Percentiles rank a stretch among this genome's conserved stretches.
Evolutionary conservation across 768 basidiomycete genomes (phyloP).

Genomic region (Amanita polypyramis): DNA sequence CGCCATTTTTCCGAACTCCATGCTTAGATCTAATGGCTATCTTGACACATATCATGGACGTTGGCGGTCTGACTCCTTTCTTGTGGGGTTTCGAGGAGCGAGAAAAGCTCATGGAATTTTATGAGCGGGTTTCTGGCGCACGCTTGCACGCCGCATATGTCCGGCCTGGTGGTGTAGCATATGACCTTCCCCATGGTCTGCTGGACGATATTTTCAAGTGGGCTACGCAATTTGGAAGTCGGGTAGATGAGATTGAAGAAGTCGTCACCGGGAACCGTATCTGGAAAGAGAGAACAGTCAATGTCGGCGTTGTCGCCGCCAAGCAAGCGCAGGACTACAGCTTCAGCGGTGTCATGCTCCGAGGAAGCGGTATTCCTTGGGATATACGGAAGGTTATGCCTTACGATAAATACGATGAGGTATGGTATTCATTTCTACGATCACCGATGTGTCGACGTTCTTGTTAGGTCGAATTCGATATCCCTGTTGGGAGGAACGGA

Average conservation of each 20-base stretch:
- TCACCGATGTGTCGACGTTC: constrained; percentile 1
- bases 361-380: constrained; percentile 92
- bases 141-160: constrained; percentile 97
- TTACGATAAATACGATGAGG: constrained; percentile 95
- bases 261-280: constrained; percentile 96
- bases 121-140: constrained; percentile 97
- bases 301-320: constrained; percentile 83
- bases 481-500: constrained; percentile 94
- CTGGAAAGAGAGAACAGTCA: constrained; percentile 93
- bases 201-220: constrained; percentile 97
- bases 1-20: background rate
- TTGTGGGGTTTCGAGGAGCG: constrained; percentile 99
- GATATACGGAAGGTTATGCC: constrained; percentile 86
- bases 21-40: constrained; percentile 86
- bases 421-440: constrained; percentile 16
- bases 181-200: constrained; percentile 96
- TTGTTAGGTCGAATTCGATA: constrained; percentile 82
- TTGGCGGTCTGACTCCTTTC: constrained; percentile 97
- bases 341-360: constrained; percentile 95
- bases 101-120: constrained; percentile 99
- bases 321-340: constrained; percentile 86
- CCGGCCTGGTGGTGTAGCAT: constrained; percentile 95
- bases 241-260: constrained; percentile 96
- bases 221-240: constrained; percentile 86
- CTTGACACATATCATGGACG: constrained; percentile 93